A percentile compares a stretch with the other conserved stretches of the same genome.
phyloP scores from a whole-genome alignment of 345 rosid genomes.

The Acer negundo region DNA sequence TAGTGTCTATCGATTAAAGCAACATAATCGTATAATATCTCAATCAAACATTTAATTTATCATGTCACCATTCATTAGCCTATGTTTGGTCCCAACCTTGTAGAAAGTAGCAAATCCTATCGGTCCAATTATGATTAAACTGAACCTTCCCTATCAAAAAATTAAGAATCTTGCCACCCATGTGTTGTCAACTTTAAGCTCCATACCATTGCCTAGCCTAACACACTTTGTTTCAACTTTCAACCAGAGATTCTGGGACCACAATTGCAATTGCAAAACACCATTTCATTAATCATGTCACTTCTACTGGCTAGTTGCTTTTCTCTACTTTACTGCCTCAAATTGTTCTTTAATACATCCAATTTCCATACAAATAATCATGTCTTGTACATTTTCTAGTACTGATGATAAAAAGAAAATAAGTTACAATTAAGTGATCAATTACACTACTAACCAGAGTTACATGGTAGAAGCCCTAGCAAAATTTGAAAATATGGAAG shows the following conservation, averaged over 20 bases:
- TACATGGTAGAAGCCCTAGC: slow-evolving; percentile 75
- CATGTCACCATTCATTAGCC: neutral
- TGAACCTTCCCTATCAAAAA: neutral
- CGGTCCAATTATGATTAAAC: slow-evolving; percentile 2
- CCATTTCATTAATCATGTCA: neutral
- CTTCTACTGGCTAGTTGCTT: no score
- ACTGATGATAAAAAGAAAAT: no score
- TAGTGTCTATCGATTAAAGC: no score
- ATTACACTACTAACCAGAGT: neutral
- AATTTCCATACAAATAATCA: neutral
- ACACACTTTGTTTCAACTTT: neutral
- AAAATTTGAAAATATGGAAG: slow-evolving; percentile 66
- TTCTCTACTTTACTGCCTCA: no score
- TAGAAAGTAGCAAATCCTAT: neutral
- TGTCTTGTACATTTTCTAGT: neutral
- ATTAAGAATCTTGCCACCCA: neutral
- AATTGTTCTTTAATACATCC: neutral
- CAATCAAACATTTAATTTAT: neutral
- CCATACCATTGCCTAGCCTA: neutral
- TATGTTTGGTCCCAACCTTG: neutral
- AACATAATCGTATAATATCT: no score
- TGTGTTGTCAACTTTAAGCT: neutral
- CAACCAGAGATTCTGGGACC: slow-evolving; percentile 15
- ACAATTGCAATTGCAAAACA: neutral
- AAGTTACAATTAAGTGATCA: no score